Conservation (phyloP, 768 basidiomycete genomes). For the Tricholoma terreum region DNA sequence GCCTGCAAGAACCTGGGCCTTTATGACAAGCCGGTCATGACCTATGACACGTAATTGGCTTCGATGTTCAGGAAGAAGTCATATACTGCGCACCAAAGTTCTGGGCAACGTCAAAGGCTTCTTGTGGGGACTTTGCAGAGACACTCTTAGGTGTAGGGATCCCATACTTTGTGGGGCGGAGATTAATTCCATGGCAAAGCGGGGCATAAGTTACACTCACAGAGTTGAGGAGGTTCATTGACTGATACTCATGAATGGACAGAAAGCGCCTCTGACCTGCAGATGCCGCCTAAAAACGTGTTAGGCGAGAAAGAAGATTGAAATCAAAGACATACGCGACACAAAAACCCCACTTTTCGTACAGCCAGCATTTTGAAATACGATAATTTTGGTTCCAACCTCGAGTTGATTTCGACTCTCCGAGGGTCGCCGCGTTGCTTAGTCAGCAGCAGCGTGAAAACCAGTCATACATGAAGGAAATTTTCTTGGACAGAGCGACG, state of each 20-base stretch:
- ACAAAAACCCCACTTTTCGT: conserved; percentile 60
- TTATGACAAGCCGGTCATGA: conserved; percentile 83
- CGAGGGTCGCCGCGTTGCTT: conserved; percentile 22
- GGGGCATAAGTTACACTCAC: conserved; percentile 42
- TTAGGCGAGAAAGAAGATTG: conserved; percentile 7
- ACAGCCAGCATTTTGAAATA: conserved; percentile 58
- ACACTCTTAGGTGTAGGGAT: conserved; percentile 93
- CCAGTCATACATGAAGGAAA: neutral
- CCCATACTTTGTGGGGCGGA: conserved; percentile 65
- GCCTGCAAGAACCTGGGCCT: conserved; percentile 98
- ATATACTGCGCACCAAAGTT: conserved; percentile 63
- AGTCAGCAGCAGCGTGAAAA: conserved; percentile 40
- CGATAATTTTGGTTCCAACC: neutral
- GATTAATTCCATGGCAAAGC: neutral
- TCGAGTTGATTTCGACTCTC: neutral
- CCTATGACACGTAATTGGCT: conserved; percentile 39
- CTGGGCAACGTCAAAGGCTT: conserved; percentile 87
- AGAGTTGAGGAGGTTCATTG: conserved; percentile 90
- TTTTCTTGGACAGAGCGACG: conserved; percentile 58
- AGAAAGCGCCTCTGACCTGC: conserved; percentile 86
- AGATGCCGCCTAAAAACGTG: conserved; percentile 51
- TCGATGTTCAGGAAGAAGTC: conserved; percentile 6
- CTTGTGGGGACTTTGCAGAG: conserved; percentile 81
- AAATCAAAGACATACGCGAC: conserved; percentile 49
- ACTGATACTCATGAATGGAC: conserved; percentile 98